These are phyloP conservation scores for Diplodia intermedia DNA, from an alignment of 2,329 filamentous ascomycete genomes.

Conservation along the genomic window DNA sequence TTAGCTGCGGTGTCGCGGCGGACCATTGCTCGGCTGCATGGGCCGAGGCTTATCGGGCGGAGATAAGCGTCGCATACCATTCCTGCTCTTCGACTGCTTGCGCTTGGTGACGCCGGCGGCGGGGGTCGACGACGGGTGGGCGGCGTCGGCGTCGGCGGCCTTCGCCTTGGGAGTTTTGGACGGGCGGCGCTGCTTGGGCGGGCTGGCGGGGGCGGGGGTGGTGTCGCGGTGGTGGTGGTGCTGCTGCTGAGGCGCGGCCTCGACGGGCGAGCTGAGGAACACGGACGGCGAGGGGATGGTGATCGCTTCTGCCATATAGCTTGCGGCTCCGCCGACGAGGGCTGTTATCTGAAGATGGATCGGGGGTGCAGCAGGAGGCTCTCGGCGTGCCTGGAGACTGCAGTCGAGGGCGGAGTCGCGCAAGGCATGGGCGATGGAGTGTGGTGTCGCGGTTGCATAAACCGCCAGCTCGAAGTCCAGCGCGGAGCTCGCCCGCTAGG, in stretches of 20 bases:
- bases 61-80: slow-evolving; percentile 61
- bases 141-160: slow-evolving; percentile 9
- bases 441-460: slow-evolving; percentile 23
- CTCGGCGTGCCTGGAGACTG: slow-evolving; percentile 28
- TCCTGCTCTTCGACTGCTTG: slow-evolving; percentile 77
- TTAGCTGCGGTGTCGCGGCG: slow-evolving; percentile 22
- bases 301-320: slow-evolving; percentile 61
- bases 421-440: slow-evolving; percentile 32
- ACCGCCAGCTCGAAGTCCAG: slow-evolving; percentile 30
- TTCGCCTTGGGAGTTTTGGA: slow-evolving; percentile 24
- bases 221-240: slow-evolving; percentile 37
- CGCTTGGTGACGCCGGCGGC: slow-evolving; percentile 60
- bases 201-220: slow-evolving; percentile 33
- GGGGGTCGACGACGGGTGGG: slow-evolving; percentile 18
- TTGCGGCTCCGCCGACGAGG: slow-evolving; percentile 13
- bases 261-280: slow-evolving; percentile 53
- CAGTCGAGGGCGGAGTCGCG: slow-evolving; percentile 30
- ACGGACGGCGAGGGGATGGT: slow-evolving; percentile 66
- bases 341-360: slow-evolving; percentile 29
- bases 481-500: slow-evolving; percentile 29
- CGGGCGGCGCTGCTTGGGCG: slow-evolving; percentile 37
- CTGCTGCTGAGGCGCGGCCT: slow-evolving; percentile 36
- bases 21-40: slow-evolving; percentile 30
- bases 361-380: slow-evolving; percentile 33
- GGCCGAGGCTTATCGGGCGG: slow-evolving; percentile 35